phyloP scores from a whole-genome alignment of 164 flowering plant genomes.

The Annona squamosa region DNA sequence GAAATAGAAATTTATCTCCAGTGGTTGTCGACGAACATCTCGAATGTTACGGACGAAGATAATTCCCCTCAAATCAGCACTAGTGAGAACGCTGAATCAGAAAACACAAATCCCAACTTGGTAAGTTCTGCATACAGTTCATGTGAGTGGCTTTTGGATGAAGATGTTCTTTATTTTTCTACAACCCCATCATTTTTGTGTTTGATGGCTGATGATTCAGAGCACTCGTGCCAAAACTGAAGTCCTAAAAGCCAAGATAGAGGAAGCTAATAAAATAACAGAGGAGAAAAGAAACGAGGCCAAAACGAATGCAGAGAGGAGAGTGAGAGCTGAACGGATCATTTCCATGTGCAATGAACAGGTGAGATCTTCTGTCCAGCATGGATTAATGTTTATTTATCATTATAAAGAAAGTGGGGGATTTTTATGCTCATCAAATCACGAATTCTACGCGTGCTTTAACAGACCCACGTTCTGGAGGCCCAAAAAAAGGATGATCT shows the following conservation, averaged over 20 bases:
- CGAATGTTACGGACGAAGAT: slow-evolving; percentile 15
- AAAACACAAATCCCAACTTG: slow-evolving; percentile 15
- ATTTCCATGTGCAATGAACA: slow-evolving; percentile 34
- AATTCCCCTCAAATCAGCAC: slow-evolving; percentile 5
- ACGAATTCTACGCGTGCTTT: no score
- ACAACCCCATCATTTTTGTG: neutral
- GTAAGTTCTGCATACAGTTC: slow-evolving; percentile 16
- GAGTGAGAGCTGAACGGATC: slow-evolving; percentile 47
- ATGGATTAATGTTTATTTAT: no score
- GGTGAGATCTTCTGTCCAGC: slow-evolving; percentile 24
- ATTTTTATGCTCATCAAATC: no score
- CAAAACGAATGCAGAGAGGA: slow-evolving; percentile 28
- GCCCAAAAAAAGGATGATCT: slow-evolving; percentile 29
- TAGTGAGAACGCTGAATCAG: slow-evolving; percentile 7
- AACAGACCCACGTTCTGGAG: slow-evolving; percentile 42
- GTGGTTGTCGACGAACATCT: slow-evolving; percentile 19
- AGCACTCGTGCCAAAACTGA: slow-evolving; percentile 29
- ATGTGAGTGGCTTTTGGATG: no score
- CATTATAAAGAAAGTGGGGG: no score
- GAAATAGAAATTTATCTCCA: slow-evolving; percentile 46
- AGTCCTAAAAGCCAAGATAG: slow-evolving; percentile 26
- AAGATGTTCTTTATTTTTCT: neutral
- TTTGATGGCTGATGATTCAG: slow-evolving; percentile 16
- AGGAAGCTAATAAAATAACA: slow-evolving; percentile 24
- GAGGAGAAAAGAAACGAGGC: slow-evolving; percentile 30